Conservation (phyloP, 768 basidiomycete species). For the Lepiota brunneoincarnata region DNA sequence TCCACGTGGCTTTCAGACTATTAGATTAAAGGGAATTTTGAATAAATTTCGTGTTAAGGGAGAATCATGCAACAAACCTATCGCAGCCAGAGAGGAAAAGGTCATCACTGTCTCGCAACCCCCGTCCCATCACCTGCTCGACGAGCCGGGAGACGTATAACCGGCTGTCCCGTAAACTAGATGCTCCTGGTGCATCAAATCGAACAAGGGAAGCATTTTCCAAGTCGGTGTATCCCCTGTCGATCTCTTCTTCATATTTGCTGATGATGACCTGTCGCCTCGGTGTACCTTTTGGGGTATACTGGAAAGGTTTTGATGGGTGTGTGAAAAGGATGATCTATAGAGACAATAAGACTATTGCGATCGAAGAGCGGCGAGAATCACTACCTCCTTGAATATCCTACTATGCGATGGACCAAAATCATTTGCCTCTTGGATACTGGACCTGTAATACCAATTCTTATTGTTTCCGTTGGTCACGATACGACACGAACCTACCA, state of each 20-base stretch:
- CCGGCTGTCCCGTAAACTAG: constrained; percentile 14
- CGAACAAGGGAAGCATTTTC: constrained; percentile 6
- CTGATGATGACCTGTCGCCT: constrained; percentile 33
- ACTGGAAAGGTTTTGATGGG: constrained; percentile 38
- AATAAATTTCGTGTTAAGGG: background rate
- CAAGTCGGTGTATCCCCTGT: constrained; percentile 26
- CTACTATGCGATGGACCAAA: constrained; percentile 42
- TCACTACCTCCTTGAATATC: constrained; percentile 42
- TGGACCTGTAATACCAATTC: constrained; percentile 26
- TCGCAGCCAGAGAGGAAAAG: constrained; percentile 40
- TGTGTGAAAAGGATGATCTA: constrained; percentile 43
- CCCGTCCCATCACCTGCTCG: background rate
- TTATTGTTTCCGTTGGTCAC: background rate
- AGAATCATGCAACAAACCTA: constrained; percentile 22
- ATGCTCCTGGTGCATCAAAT: constrained; percentile 19
- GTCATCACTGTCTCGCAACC: constrained; percentile 28
- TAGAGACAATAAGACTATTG: background rate
- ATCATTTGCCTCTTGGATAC: constrained; percentile 36
- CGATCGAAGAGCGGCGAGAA: background rate
- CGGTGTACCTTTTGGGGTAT: constrained; percentile 39
- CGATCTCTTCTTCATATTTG: constrained; percentile 39
- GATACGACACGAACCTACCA: constrained; percentile 4
- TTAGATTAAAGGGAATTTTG: background rate
- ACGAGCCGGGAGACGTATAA: constrained; percentile 25
- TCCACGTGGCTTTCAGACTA: constrained; percentile 35